These are phyloP conservation scores for Acacia pycnantha DNA, from an alignment of 331 rosid genomes.

Conservation along the genomic window DNA sequence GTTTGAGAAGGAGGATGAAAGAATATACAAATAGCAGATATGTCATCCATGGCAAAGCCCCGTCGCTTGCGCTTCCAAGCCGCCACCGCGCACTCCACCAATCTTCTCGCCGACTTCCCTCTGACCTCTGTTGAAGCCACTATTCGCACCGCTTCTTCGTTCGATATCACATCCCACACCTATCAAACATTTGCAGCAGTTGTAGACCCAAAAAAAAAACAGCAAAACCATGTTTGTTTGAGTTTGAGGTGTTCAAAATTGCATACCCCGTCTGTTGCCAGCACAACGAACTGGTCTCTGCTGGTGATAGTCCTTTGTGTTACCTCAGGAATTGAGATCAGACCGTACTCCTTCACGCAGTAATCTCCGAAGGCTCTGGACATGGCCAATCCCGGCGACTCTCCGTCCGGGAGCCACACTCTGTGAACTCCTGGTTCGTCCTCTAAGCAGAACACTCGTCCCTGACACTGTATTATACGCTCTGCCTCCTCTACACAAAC, in stretches of 20 bases:
- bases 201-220: background rate
- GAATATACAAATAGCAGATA: slow-evolving; percentile 89
- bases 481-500: slow-evolving; percentile 69
- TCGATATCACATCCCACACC: slow-evolving; percentile 94
- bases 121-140: slow-evolving; percentile 54
- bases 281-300: slow-evolving; percentile 73
- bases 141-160: slow-evolving; percentile 77
- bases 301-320: slow-evolving; percentile 62
- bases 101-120: slow-evolving; percentile 50
- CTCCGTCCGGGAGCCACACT: slow-evolving; percentile 77
- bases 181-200: slow-evolving; percentile 5
- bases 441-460: slow-evolving; percentile 68
- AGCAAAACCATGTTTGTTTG: background rate
- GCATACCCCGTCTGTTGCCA: slow-evolving; percentile 90
- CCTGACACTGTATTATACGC: slow-evolving; percentile 66
- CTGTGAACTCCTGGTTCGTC: slow-evolving; percentile 88
- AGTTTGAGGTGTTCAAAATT: background rate
- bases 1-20: slow-evolving; percentile 46
- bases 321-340: slow-evolving; percentile 85
- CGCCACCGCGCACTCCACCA: slow-evolving; percentile 68
- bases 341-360: slow-evolving; percentile 75
- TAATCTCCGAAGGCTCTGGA: slow-evolving; percentile 92
- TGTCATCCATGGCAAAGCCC: slow-evolving; percentile 77
- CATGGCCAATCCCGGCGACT: slow-evolving; percentile 87
- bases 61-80: slow-evolving; percentile 81